phyloP scores from a whole-genome alignment of 176 grass and related monocot genomes.

The Dendrocalamus sinicus region DNA sequence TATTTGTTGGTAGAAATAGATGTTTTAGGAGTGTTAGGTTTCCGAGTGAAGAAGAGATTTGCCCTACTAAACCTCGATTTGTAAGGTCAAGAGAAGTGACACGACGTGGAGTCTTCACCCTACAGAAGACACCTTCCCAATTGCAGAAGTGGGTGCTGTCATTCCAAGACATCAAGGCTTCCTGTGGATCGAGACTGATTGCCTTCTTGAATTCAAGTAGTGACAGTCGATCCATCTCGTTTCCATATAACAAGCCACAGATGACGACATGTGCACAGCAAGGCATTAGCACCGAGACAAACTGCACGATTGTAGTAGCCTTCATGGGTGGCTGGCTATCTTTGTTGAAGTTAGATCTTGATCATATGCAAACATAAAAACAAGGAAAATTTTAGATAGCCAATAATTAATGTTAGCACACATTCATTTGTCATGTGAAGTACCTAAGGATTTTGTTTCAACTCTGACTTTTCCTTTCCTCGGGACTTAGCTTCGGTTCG shows the following conservation, averaged over 20 bases:
- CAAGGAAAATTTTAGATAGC: background rate
- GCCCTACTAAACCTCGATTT: slow-evolving; percentile 25
- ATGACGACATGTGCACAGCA: too few relatives aligned
- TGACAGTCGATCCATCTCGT: too few relatives aligned
- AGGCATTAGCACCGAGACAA: too few relatives aligned
- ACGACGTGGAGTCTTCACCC: background rate
- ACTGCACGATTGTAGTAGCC: too few relatives aligned
- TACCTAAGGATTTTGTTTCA: too few relatives aligned
- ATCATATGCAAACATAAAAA: background rate
- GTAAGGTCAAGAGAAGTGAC: slow-evolving; percentile 41
- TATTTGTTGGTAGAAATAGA: too few relatives aligned
- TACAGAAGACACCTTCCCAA: slow-evolving; percentile 43
- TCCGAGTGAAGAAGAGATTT: slow-evolving; percentile 43
- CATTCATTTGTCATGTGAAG: background rate
- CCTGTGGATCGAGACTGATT: slow-evolving; percentile 7
- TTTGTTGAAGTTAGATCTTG: too few relatives aligned
- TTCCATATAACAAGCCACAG: too few relatives aligned
- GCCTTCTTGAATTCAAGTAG: background rate
- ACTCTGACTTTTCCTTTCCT: too few relatives aligned
- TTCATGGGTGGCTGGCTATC: too few relatives aligned
- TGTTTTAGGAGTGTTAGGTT: slow-evolving; percentile 23
- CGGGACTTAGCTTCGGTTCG: background rate
- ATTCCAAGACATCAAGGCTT: slow-evolving; percentile 51
- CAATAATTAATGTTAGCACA: background rate
- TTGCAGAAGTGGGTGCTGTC: slow-evolving; percentile 41